These are phyloP conservation scores for Fusarium liriodendri DNA, from an alignment of 2,329 filamentous ascomycete species.

Conservation along the genomic window DNA sequence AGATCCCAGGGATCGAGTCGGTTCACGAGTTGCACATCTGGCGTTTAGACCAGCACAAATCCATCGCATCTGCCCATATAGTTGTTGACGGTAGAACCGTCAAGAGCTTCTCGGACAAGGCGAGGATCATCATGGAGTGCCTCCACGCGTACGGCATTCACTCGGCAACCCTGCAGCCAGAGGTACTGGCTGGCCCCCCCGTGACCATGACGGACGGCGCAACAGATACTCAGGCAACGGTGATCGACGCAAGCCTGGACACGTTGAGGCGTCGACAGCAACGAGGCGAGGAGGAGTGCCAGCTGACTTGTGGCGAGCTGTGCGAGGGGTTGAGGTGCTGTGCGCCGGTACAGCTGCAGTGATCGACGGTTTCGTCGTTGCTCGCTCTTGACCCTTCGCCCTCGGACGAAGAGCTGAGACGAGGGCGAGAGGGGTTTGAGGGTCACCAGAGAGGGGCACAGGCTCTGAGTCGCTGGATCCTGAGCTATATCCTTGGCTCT, in stretches of 20 bases:
- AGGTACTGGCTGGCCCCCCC: slow-evolving; percentile 48
- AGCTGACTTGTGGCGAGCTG: slow-evolving; percentile 61
- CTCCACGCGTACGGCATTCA: slow-evolving; percentile 81
- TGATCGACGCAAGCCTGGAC: slow-evolving; percentile 14
- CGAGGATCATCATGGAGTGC: slow-evolving; percentile 73
- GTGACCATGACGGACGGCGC: slow-evolving; percentile 18
- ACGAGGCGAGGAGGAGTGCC: slow-evolving; percentile 53
- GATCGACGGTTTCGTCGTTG: slow-evolving; percentile 29
- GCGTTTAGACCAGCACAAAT: slow-evolving; percentile 77
- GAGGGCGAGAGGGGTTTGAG: slow-evolving; percentile 26
- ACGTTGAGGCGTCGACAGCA: slow-evolving; percentile 14
- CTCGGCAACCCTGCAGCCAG: slow-evolving; percentile 77
- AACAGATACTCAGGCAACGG: slow-evolving; percentile 15
- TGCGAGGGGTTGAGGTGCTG: slow-evolving; percentile 67
- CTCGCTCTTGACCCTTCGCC: not conserved
- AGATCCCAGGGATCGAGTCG: slow-evolving; percentile 74
- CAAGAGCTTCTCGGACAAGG: slow-evolving; percentile 68
- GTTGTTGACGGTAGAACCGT: slow-evolving; percentile 69
- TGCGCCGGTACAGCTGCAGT: slow-evolving; percentile 32
- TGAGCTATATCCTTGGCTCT: slow-evolving; percentile 14
- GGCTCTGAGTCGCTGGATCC: slow-evolving; percentile 9
- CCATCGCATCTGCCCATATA: slow-evolving; percentile 76
- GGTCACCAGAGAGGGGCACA: slow-evolving; percentile 23
- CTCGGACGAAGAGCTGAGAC: slow-evolving; percentile 5
- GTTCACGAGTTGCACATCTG: slow-evolving; percentile 81